Percentiles rank a stretch among this genome's conserved stretches.
Evolutionary conservation across 228 moss, liverwort and hornwort species (phyloP).

Genomic region (Sphagnum magellanicum): DNA sequence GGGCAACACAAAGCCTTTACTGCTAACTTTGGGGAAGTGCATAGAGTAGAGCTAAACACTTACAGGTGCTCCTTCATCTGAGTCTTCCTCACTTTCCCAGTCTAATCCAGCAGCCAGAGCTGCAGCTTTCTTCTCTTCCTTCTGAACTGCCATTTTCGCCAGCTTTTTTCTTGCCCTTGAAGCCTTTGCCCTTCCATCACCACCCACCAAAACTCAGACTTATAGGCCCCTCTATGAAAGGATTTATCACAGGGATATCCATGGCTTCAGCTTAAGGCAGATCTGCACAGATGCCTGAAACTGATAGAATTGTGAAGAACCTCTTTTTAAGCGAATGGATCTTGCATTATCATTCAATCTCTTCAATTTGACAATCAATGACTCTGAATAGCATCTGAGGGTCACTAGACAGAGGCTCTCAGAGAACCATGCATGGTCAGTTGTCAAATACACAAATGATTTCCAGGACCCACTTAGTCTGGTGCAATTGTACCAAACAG

Average conservation of each 20-base stretch:
- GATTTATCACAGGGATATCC: background rate
- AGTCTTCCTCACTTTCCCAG: slow-evolving; percentile 82
- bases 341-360: too few relatives aligned
- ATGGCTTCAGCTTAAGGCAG: background rate
- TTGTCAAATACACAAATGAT: too few relatives aligned
- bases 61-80: slow-evolving; percentile 56
- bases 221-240: too few relatives aligned
- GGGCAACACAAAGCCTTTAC: too few relatives aligned
- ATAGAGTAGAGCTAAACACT: background rate
- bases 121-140: slow-evolving; percentile 88
- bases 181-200: slow-evolving; percentile 69
- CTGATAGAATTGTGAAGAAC: background rate
- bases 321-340: too few relatives aligned
- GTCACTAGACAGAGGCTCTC: too few relatives aligned
- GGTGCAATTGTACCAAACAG: too few relatives aligned
- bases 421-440: too few relatives aligned
- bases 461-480: too few relatives aligned
- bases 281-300: background rate
- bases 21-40: too few relatives aligned
- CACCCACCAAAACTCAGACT: background rate
- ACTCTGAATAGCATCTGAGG: too few relatives aligned
- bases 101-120: slow-evolving; percentile 82
- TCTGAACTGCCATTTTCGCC: slow-evolving; percentile 80
- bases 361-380: too few relatives aligned
- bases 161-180: slow-evolving; percentile 79